A percentile compares a stretch with the other conserved stretches of the same genome.
Conservation (phyloP, 2,329 filamentous ascomycete genomes). For the Cordyceps tenuipes region DNA sequence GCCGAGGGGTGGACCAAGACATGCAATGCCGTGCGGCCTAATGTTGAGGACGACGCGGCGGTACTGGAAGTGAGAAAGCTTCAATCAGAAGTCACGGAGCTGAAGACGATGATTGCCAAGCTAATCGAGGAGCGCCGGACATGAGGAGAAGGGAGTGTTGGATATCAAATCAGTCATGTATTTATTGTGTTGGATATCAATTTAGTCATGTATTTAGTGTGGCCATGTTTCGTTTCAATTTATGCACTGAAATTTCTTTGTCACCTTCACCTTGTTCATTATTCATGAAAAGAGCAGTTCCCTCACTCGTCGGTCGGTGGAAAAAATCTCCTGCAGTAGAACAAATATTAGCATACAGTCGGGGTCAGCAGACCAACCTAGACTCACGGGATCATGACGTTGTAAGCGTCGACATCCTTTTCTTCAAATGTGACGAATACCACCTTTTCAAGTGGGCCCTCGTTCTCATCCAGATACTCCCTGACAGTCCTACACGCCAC, state of each 20-base stretch:
- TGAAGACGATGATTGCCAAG: slow-evolving; percentile 41
- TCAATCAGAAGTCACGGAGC: slow-evolving; percentile 47
- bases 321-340: not conserved
- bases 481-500: slow-evolving; percentile 56
- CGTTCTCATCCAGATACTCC: slow-evolving; percentile 41
- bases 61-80: slow-evolving; percentile 60
- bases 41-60: slow-evolving; percentile 71
- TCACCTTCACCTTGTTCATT: not conserved
- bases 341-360: not conserved
- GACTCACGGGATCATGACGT: slow-evolving; percentile 58
- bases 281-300: not conserved
- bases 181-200: not conserved
- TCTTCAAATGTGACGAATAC: slow-evolving; percentile 77
- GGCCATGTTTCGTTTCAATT: not conserved
- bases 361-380: not conserved
- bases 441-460: slow-evolving; percentile 55
- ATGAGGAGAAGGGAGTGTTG: not conserved
- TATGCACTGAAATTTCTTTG: not conserved
- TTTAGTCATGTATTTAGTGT: not conserved
- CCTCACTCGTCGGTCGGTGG: not conserved
- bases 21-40: slow-evolving; percentile 66
- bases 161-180: not conserved
- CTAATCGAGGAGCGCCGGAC: slow-evolving; percentile 14
- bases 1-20: slow-evolving; percentile 77
- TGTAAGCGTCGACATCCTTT: slow-evolving; percentile 71